These are phyloP conservation scores for Penicillium expansum DNA, from an alignment of 2,329 filamentous ascomycete genomes.

Conservation along the genomic window DNA sequence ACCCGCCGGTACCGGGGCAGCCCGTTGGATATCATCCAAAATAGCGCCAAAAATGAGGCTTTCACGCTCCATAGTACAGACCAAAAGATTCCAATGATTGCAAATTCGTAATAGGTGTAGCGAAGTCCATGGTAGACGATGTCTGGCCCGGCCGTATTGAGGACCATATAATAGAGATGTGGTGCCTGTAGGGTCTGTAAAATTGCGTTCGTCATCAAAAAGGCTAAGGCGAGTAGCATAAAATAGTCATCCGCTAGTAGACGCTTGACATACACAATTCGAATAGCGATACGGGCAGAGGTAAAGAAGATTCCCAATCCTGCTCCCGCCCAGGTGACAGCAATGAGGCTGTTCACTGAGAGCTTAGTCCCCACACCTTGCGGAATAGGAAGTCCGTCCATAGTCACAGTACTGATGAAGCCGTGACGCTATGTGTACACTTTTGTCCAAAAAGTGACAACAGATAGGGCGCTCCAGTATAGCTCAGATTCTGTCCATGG, in stretches of 20 bases:
- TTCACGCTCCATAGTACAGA: conserved; percentile 23
- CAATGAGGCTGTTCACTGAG: conserved; percentile 15
- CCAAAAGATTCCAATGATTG: conserved; percentile 24
- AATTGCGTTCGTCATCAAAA: conserved; percentile 19
- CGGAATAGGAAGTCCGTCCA: not conserved
- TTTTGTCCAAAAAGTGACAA: not conserved
- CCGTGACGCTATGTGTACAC: not conserved
- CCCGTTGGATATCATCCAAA: conserved; percentile 18
- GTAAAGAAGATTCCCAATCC: conserved; percentile 18
- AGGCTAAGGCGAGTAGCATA: conserved; percentile 13
- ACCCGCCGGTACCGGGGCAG: conserved; percentile 17
- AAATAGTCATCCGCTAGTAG: conserved; percentile 22
- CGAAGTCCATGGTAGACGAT: conserved; percentile 13
- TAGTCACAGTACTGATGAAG: not conserved
- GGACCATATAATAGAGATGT: conserved; percentile 18
- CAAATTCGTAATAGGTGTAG: conserved; percentile 19
- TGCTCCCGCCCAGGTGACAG: conserved; percentile 19
- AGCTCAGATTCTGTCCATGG: not conserved
- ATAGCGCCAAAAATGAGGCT: conserved; percentile 20
- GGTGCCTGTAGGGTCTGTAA: conserved; percentile 22
- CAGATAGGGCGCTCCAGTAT: not conserved
- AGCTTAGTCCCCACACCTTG: conserved; percentile 13
- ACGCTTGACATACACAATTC: conserved; percentile 14
- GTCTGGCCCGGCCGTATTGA: conserved; percentile 9
- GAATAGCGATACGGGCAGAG: conserved; percentile 14